phyloP scores from a whole-genome alignment of 139 green algal species.

The Penium margaritaceum region DNA sequence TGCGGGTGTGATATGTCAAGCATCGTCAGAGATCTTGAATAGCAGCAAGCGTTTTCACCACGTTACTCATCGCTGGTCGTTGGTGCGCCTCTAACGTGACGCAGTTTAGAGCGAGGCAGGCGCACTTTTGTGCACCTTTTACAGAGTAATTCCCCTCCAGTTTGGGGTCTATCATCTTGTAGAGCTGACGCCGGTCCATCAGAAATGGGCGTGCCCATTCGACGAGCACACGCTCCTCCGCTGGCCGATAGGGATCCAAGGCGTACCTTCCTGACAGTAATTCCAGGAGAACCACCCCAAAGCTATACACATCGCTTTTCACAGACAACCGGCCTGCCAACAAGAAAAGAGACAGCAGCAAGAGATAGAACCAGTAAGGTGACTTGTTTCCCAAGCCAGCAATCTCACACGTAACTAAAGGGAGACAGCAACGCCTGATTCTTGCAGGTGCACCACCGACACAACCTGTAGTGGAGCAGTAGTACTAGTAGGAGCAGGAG shows the following conservation, averaged over 20 bases:
- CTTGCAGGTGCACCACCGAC: no score
- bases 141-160: conserved; percentile 30
- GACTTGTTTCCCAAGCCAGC: no score
- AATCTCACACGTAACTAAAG: no score
- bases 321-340: conserved; percentile 44
- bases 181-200: conserved; percentile 12
- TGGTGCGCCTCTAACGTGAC: neutral
- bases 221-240: conserved; percentile 7
- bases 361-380: no score
- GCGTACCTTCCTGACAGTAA: conserved; percentile 47
- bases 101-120: neutral
- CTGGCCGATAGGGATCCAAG: conserved; percentile 3
- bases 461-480: no score
- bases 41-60: no score
- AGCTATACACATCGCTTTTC: conserved; percentile 55
- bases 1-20: no score
- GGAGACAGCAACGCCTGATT: no score
- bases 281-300: conserved; percentile 58
- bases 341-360: no score
- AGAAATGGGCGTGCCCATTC: conserved; percentile 12
- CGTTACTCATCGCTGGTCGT: conserved; percentile 10
- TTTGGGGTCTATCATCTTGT: conserved; percentile 28
- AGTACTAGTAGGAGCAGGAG: no score
- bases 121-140: neutral
- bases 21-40: no score